Percentiles rank a stretch among this genome's conserved stretches.
Evolutionary conservation across 805 yeast genomes (phyloP).

Genomic region (Ogataea salicorniae): DNA sequence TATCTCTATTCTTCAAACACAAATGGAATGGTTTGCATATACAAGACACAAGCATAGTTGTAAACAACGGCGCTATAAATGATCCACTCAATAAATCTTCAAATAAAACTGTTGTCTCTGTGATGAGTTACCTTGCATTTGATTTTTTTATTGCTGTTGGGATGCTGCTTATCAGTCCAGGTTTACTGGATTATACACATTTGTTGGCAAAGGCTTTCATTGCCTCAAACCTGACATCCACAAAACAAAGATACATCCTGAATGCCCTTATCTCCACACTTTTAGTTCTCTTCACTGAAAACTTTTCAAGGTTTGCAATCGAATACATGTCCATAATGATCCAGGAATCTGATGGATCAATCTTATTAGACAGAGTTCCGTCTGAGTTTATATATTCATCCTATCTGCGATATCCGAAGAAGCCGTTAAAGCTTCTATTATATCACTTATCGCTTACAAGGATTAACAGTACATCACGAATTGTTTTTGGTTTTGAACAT

Average conservation of each 20-base stretch:
- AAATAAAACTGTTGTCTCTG: not conserved
- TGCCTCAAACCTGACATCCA: constrained; percentile 31
- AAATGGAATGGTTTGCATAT: constrained; percentile 17
- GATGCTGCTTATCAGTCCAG: constrained; percentile 19
- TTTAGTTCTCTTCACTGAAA: constrained; percentile 17
- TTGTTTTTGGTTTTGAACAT: constrained; percentile 23
- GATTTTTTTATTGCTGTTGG: constrained; percentile 17
- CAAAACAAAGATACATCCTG: constrained; percentile 21
- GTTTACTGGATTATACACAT: constrained; percentile 22
- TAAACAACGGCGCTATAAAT: not conserved
- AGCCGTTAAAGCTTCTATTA: constrained; percentile 18
- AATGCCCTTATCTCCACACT: constrained; percentile 27
- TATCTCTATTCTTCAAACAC: constrained; percentile 24
- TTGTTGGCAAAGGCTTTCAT: constrained; percentile 30
- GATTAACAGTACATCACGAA: constrained; percentile 9
- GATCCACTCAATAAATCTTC: constrained; percentile 1
- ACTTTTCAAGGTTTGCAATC: not conserved
- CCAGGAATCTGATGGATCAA: not conserved
- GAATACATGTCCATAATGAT: constrained; percentile 1
- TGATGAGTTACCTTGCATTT: constrained; percentile 8
- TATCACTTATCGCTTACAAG: constrained; percentile 19
- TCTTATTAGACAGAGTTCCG: not conserved
- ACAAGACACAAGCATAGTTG: constrained; percentile 1
- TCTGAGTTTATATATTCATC: constrained; percentile 12
- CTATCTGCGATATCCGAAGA: constrained; percentile 15